Conservation (phyloP, 192 early-diverging fungal species). For the Linderina pennispora region DNA sequence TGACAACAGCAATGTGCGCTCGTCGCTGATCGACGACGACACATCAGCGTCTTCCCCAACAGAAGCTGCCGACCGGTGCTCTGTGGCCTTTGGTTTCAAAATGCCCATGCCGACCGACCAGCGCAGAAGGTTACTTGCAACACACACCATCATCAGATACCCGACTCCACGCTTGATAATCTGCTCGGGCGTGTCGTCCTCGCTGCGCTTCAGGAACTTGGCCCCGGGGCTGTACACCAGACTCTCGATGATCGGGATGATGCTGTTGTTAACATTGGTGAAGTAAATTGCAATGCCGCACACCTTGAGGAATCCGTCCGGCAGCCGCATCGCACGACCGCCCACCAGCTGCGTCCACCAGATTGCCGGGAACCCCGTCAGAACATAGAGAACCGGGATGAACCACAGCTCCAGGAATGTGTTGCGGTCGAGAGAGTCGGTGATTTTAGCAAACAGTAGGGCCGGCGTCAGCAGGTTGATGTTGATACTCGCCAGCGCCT, state of each 20-base stretch:
- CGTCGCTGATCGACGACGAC: no score
- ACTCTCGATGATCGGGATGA: conserved; percentile 59
- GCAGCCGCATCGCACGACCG: conserved; percentile 22
- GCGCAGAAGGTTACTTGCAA: conserved; percentile 67
- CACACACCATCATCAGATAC: conserved; percentile 66
- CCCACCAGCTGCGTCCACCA: conserved; percentile 19
- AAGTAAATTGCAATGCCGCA: conserved; percentile 58
- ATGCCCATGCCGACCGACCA: conserved; percentile 67
- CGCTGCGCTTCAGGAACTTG: conserved; percentile 28
- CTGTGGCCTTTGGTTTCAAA: conserved; percentile 36
- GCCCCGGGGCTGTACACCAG: conserved; percentile 37
- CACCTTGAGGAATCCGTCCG: conserved; percentile 51
- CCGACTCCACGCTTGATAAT: conserved; percentile 56
- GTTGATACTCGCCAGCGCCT: conserved; percentile 47
- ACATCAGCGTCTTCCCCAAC: no score
- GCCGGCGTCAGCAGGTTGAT: conserved; percentile 63
- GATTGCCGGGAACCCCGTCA: conserved; percentile 19
- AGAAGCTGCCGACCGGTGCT: no score
- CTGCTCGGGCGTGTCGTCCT: conserved; percentile 25
- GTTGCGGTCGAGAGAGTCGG: conserved; percentile 51
- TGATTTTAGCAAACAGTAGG: conserved; percentile 65
- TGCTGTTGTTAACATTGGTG: conserved; percentile 63
- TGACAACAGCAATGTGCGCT: not conserved
- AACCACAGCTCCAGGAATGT: conserved; percentile 61
- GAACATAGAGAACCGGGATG: conserved; percentile 47